phyloP scores from a whole-genome alignment of 2,329 filamentous ascomycete genomes.

The Geosmithia morbida region DNA sequence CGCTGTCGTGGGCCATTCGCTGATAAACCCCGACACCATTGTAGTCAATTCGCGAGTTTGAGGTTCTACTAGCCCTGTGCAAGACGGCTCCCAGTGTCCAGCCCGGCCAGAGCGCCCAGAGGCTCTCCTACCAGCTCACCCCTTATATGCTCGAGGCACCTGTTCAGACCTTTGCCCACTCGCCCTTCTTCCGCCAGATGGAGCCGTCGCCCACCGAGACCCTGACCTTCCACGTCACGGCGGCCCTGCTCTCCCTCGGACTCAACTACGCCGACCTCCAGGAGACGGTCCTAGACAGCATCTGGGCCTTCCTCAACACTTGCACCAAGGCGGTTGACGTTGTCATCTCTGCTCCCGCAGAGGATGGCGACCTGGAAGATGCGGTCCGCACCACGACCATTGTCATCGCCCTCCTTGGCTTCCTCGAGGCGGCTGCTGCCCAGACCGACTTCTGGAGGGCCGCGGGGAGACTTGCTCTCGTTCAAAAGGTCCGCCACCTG shows the following conservation, averaged over 20 bases:
- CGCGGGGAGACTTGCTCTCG: constrained; percentile 56
- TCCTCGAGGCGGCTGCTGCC: constrained; percentile 68
- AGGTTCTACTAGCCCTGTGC: constrained; percentile 82
- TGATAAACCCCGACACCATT: neutral
- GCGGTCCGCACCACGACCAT: constrained; percentile 59
- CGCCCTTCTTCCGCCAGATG: constrained; percentile 69
- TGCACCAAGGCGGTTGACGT: constrained; percentile 49
- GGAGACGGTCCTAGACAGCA: constrained; percentile 46
- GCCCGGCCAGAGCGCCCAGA: constrained; percentile 57
- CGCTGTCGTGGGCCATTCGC: constrained; percentile 6
- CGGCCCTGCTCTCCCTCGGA: constrained; percentile 70
- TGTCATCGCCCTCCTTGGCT: constrained; percentile 76
- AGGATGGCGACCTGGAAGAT: constrained; percentile 47
- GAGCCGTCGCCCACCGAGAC: constrained; percentile 83
- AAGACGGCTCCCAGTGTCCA: constrained; percentile 70
- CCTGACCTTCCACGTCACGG: constrained; percentile 63
- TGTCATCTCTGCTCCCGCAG: constrained; percentile 36
- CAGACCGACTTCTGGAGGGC: constrained; percentile 71
- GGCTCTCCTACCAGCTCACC: constrained; percentile 62
- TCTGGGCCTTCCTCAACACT: constrained; percentile 59
- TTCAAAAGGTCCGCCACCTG: constrained; percentile 56
- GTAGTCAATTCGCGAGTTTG: constrained; percentile 77
- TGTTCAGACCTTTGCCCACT: constrained; percentile 60
- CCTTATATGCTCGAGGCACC: constrained; percentile 81
- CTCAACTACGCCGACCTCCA: constrained; percentile 56